phyloP scores from a whole-genome alignment of 2,329 filamentous ascomycete species.

The Proliferodiscus dingleyae region DNA sequence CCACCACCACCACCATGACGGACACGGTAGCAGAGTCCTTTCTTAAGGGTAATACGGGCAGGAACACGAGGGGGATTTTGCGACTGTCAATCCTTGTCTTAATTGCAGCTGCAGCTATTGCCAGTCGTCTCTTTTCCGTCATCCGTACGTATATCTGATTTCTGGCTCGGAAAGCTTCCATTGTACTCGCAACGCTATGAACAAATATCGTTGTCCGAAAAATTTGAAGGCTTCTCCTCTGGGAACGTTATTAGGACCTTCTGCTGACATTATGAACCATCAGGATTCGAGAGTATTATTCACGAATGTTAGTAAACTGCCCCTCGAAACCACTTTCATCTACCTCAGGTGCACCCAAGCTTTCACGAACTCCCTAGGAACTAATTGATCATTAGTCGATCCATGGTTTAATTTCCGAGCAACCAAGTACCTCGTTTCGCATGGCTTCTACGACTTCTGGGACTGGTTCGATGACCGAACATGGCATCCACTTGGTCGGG shows the following conservation, averaged over 20 bases:
- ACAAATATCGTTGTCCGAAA: background rate
- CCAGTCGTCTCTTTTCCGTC: conserved; percentile 94
- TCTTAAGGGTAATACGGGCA: conserved; percentile 71
- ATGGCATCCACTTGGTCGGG: conserved; percentile 97
- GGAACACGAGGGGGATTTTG: conserved; percentile 78
- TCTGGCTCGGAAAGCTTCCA: conserved; percentile 3
- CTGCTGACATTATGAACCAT: conserved; percentile 27
- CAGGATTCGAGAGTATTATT: conserved; percentile 97
- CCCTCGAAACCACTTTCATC: conserved; percentile 13
- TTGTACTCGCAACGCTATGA: background rate
- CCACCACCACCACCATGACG: conserved; percentile 35
- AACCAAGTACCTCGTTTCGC: conserved; percentile 92
- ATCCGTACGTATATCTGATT: conserved; percentile 65
- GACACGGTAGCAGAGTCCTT: conserved; percentile 40
- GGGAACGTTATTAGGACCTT: conserved; percentile 4
- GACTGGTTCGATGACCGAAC: conserved; percentile 99
- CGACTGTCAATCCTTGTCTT: conserved; percentile 84
- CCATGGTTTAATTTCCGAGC: conserved; percentile 99
- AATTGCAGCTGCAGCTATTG: conserved; percentile 86
- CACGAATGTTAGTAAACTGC: conserved; percentile 79
- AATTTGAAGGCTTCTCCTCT: background rate
- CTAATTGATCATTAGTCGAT: conserved; percentile 63
- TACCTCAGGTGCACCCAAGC: conserved; percentile 23
- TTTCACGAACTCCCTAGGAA: conserved; percentile 23
- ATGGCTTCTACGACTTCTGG: conserved; percentile 99